These are phyloP conservation scores for Nymphaea colorata DNA, from an alignment of 164 flowering plant species.

Conservation along the genomic window DNA sequence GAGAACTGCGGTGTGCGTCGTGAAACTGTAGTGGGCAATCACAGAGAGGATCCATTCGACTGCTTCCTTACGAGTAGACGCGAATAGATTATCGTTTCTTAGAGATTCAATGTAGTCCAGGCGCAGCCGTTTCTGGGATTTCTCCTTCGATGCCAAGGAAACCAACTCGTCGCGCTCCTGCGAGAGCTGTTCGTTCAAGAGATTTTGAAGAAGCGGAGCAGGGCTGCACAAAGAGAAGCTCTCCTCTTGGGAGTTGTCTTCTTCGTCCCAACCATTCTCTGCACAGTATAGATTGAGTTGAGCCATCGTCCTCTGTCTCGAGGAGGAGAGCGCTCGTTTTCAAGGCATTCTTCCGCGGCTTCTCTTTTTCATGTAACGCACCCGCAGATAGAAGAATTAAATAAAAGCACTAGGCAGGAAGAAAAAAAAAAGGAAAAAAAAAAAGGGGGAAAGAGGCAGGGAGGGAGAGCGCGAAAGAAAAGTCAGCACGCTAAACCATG, in stretches of 20 bases:
- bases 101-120: constrained; percentile 6
- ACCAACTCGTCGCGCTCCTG: constrained; percentile 57
- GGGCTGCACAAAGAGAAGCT: neutral
- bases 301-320: neutral
- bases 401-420: neutral
- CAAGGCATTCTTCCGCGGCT: neutral
- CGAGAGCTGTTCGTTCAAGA: constrained; percentile 12
- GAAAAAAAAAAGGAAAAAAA: no score
- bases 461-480: neutral
- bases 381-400: no score
- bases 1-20: constrained; percentile 58
- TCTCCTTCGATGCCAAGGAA: constrained; percentile 41
- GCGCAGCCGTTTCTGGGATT: constrained; percentile 5
- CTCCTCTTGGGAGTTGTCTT: neutral
- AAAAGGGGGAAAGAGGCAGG: neutral
- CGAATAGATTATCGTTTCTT: constrained; percentile 21
- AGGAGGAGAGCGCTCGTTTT: neutral
- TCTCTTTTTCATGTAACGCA: neutral
- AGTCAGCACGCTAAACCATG: neutral
- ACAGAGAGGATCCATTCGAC: constrained; percentile 72
- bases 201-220: neutral
- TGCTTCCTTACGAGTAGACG: constrained; percentile 33
- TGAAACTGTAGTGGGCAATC: constrained; percentile 40
- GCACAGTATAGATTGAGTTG: neutral
- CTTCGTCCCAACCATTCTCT: neutral